Base-by-base conservation (phyloP, 345 rosid species). In the Rhizophora mangle region DNA sequence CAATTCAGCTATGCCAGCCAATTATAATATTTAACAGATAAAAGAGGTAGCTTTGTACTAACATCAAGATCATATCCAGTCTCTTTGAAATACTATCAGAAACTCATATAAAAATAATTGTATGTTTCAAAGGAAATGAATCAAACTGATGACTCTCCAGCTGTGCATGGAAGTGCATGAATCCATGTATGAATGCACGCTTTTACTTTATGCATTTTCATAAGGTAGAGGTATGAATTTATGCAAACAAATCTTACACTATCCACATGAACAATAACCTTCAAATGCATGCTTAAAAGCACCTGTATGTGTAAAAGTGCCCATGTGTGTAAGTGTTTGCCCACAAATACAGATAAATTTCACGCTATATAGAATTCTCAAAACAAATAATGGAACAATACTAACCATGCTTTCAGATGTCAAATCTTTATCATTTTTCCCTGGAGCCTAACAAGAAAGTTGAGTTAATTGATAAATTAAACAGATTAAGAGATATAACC, bases 351-450 rank as follows among this genome's bases (percentile, higher is more conserved):
- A 62, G 55, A 26, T 27, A 64, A 47, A 65, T 69, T 15, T 34
- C 27, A 31, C 18, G 51, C 32, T 63, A 51, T 51, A 58, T 30
- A 69, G 62, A 43, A 3, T 72, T 53, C 46, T 36, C 36, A 60
- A 64, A 47, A 65, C 31, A 47, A 58, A 65, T 24, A 60, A 39
- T 32, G 54, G 55, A 70, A 73, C 22, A 65, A 69, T 75, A 88
- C 96, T 86, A 72, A 92, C 99, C 99, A 92, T 84, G 84, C 85
- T 90, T 82, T 95, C 98, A 81, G 96, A 86, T 63, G 91, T 86
- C 74, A 84, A 74, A 74, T 95, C 99, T 82, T 95, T 95, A 74
- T 95, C 98, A 68, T 84, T 92, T 83, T 95, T 95, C 70, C 98
- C 97, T 3, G 98, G 98, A 70, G 92, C 88, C 99, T 95, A 73